Percentiles rank a stretch among this genome's conserved stretches.
Evolutionary conservation across 306 rosid species (phyloP).

Genomic region (Argentina anserina): DNA sequence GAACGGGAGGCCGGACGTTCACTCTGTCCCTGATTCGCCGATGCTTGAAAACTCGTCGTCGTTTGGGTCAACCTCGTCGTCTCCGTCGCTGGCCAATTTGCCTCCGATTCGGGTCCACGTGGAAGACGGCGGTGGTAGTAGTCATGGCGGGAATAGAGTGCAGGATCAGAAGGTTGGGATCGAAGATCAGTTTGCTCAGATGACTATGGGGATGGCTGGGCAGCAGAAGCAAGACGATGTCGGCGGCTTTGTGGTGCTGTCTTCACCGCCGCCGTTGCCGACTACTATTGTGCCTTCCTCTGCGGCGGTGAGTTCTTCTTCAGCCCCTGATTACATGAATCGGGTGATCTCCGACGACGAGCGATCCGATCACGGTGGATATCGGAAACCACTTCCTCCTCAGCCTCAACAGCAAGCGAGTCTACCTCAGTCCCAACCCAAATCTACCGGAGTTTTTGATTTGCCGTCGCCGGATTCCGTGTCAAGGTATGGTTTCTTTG

Average conservation of each 20-base stretch:
- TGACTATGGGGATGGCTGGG: slow-evolving; percentile 43
- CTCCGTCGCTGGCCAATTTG: slow-evolving; percentile 78
- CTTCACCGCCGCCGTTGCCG: slow-evolving; percentile 70
- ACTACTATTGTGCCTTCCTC: slow-evolving; percentile 31
- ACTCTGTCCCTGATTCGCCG: slow-evolving; percentile 95
- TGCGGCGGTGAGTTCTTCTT: slow-evolving; percentile 31
- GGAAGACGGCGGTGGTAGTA: slow-evolving; percentile 42
- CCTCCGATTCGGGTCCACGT: slow-evolving; percentile 89
- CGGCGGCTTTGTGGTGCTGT: slow-evolving; percentile 39
- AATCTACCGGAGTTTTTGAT: slow-evolving; percentile 57
- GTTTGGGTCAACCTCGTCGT: slow-evolving; percentile 87
- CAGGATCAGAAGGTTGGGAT: slow-evolving; percentile 82
- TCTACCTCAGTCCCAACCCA: slow-evolving; percentile 55
- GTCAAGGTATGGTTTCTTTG: slow-evolving; percentile 86
- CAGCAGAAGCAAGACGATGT: slow-evolving; percentile 58
- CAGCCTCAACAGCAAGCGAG: slow-evolving; percentile 44
- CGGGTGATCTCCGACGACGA: slow-evolving; percentile 78
- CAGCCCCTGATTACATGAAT: slow-evolving; percentile 47
- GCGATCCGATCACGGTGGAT: slow-evolving; percentile 82
- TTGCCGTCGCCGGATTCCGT: slow-evolving; percentile 91
- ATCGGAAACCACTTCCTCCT: slow-evolving; percentile 50
- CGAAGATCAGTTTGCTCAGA: slow-evolving; percentile 88
- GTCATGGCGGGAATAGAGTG: slow-evolving; percentile 42
- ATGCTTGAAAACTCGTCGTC: slow-evolving; percentile 87
- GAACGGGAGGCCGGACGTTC: slow-evolving; percentile 66